Evolutionary conservation across 2,329 filamentous ascomycete species (phyloP), one percentile per base, ranked within the genome.

Genomic region (Corinectria fuckeliana): DNA sequence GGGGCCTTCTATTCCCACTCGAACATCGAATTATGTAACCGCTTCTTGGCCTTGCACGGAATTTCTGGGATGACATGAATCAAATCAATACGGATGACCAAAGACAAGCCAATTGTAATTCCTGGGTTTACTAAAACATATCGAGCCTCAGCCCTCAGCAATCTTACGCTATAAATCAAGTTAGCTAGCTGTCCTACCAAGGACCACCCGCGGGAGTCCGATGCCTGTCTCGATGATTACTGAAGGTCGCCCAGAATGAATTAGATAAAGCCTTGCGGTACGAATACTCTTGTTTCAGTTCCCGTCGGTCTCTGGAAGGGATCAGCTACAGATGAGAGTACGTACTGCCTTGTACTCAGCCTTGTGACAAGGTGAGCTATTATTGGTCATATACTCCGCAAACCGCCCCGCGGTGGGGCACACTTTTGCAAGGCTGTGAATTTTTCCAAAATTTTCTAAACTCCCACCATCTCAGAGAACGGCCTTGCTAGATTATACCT

Each of bases 401-500:
- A 44, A 26, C 14, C 28, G 51, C 64, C 63, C 69, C 69, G 64
- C 65, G 64, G 69, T 69, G 69, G 69, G 60, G 60, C 45, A 44
- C 10, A 2, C 2, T 11, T 8, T 30, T 34, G 68, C 70, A 64
- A 72, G 70, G 70, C 70, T 72, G 58, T 36, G 49, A 58, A 63
- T 59, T 30, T 68, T 68, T 66, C 64, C 61, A 62, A 68, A 65
- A 53, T 64, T 69, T 69, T 72, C 65, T 64, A 59, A 48, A 66
- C 61, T 47, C 41, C 50, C 52, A 56, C 62, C 36, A 51, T 59
- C 44, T 66, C 58, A 67, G 55, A 51, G 48, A 61, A 54, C 32
- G 41, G n/a, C 45, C 50, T 52, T 39, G 30, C 47, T 14, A 13
- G 36, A 50, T 39, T 47, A 53, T 25, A 55, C 50, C 47, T 52